Evolutionary conservation across 306 rosid species (phyloP).

Genomic region (Citrullus amarus): DNA sequence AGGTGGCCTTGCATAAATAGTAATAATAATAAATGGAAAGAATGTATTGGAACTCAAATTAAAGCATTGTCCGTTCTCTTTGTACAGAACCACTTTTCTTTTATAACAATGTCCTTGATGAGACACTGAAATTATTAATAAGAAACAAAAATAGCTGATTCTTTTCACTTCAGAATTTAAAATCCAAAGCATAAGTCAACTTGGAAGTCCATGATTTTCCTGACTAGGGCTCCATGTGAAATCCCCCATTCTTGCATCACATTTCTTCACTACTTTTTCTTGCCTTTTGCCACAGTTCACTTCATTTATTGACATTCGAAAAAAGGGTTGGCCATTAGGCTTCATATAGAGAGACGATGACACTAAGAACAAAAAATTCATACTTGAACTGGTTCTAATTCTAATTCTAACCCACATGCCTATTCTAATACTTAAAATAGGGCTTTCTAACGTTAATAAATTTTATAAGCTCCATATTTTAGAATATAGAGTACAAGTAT

Average conservation of each 20-base stretch:
- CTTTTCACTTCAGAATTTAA: not conserved
- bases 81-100: not conserved
- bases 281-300: not conserved
- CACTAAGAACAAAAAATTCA: not conserved
- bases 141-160: not conserved
- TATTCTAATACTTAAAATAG: not conserved
- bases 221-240: not conserved
- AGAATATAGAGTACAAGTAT: not conserved
- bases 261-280: not conserved
- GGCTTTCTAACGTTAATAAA: not conserved
- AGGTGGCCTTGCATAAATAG: constrained; percentile 10
- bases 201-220: not conserved
- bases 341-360: not conserved
- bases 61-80: not conserved
- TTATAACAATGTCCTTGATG: not conserved
- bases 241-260: not conserved
- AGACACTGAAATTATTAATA: not conserved
- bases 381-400: not conserved
- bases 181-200: not conserved
- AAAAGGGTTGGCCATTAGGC: not conserved
- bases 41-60: not conserved
- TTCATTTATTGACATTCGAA: not conserved
- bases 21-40: not conserved
- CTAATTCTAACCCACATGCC: not conserved
- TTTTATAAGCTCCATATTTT: not conserved